Evolutionary conservation across 257 asterid species (phyloP), one percentile per base, ranked within the genome.

Genomic region (Osmanthus fragrans): DNA sequence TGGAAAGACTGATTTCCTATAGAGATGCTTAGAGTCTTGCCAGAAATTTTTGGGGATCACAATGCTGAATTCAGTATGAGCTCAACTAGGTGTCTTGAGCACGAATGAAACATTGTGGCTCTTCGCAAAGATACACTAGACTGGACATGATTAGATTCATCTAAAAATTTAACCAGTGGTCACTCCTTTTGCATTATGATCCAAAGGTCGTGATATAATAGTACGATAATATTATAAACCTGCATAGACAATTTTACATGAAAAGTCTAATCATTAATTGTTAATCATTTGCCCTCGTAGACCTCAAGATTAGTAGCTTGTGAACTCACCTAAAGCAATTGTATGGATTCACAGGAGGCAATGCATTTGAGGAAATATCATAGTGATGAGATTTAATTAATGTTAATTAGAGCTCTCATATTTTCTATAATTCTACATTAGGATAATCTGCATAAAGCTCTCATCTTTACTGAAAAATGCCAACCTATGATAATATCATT

Each of bases 401-500:
- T 10, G 64, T 18, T 32, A 73, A 49, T 42, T 3, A 21, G 3
- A 29, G 11, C n/a, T 10, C 13, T 0, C 19, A 10, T 63, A 15
- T 21, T 15, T 16, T 3, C 10, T 8, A 33, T 56, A 15, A 34
- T 8, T 63, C 56, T 34, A 5, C 23, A 9, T 19, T 40, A 39
- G 32, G 33, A 47, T 56, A 0, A 37, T 37, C 75, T 65, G 13
- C 39, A 40, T 49, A 80, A 80, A 75, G 72, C 58, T 75, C 45
- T 42, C 29, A 63, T 45, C 70, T 70, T 70, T 16, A 11, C 64
- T 58, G 9, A 75, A 25, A 30, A 71, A n/a, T 23, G 5, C 3
- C 16, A 58, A 27, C 21, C 16, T 10, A 25, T 9, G 21, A 63
- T 63, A 18, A 12, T 63, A 25, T 63, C 69, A 25, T 7, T 11